Evolutionary conservation across 2,329 filamentous ascomycete species (phyloP).

Genomic region (Sphaerulina populicola): DNA sequence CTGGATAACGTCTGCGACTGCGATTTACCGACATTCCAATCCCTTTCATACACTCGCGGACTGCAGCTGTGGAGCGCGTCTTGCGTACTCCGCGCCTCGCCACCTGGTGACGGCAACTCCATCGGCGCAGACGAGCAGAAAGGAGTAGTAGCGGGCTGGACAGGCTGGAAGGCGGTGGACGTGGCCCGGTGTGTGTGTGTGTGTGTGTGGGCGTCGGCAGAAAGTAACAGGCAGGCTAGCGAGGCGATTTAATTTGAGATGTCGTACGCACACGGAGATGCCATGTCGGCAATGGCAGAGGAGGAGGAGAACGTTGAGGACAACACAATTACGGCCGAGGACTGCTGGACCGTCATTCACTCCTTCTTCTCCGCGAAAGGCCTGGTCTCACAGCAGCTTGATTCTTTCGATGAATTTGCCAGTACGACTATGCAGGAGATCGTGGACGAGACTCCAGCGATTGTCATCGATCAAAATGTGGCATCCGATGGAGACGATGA

Average conservation of each 20-base stretch:
- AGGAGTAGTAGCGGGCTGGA: conserved; percentile 1
- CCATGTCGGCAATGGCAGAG: conserved; percentile 21
- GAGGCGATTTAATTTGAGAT: conserved; percentile 4
- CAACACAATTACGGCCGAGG: conserved; percentile 73
- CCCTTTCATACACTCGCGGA: neutral
- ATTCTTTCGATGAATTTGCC: conserved; percentile 97
- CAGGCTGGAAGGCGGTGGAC: neutral
- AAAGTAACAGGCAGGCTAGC: neutral
- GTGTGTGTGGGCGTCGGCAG: neutral
- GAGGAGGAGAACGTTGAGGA: conserved; percentile 21
- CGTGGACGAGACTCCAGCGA: conserved; percentile 80
- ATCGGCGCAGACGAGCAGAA: conserved; percentile 2
- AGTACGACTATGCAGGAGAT: conserved; percentile 89
- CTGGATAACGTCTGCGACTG: neutral
- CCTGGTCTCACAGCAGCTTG: conserved; percentile 91
- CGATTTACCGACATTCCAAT: neutral
- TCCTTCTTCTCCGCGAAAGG: conserved; percentile 96
- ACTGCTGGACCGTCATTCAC: conserved; percentile 96
- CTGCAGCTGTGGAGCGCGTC: conserved; percentile 9
- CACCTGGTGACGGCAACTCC: conserved; percentile 9
- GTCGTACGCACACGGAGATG: conserved; percentile 21
- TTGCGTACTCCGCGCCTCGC: conserved; percentile 18
- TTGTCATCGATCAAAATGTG: conserved; percentile 89
- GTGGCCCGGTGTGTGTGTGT: neutral
- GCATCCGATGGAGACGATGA: conserved; percentile 63